Base-by-base conservation (phyloP, 1,284 basidiomycete species). In the Rhodotorula sp. region DNA sequence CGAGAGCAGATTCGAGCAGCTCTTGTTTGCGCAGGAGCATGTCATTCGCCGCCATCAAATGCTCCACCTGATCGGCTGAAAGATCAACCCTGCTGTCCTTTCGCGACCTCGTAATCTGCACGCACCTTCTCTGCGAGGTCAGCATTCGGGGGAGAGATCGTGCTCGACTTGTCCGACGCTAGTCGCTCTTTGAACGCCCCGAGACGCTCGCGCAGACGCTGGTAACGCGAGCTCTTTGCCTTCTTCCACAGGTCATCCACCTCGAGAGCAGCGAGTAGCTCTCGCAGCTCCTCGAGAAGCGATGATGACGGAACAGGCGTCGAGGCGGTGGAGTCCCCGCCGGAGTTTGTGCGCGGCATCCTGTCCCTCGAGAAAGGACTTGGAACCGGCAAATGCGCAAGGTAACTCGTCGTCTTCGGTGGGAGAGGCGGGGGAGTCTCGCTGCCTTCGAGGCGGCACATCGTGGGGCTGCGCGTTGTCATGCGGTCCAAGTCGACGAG, bases 121-220 rank as follows among this genome's bases (percentile, higher is more conserved):
- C 56, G 57, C 51, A 66, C 64, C 58, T 66, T 60, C 24, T 54
- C 62, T 6, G 45, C 46, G 12, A 64, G 46, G n/a, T 20, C 15
- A 6, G 45, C 53, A 12, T 48, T 26, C 8, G 14, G 30, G 7
- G 26, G 24, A 14, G 53, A 45, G 26, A 20, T 61, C 60, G 30
- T 26, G 30, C 29, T 48, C 59, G 45, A 33, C 6, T 33, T 26
- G 6, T n/a, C 45, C n/a, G 37, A 42, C 37, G 37, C 37, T 10
- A 57, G 45, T n/a, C 15, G 49, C 17, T 5, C 15, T 24, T 30
- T 45, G n/a, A 64, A 12, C 15, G 24, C 46, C 26, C 24, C 4
- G 7, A 64, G 46, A 4, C 62, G 55, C 17, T 57, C 62, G 22
- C 57, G 62, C 30, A 64, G 10, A 4, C 46, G 30, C 8, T 26